Base-by-base conservation (phyloP, 768 basidiomycete species). In the Suillus occidentalis region DNA sequence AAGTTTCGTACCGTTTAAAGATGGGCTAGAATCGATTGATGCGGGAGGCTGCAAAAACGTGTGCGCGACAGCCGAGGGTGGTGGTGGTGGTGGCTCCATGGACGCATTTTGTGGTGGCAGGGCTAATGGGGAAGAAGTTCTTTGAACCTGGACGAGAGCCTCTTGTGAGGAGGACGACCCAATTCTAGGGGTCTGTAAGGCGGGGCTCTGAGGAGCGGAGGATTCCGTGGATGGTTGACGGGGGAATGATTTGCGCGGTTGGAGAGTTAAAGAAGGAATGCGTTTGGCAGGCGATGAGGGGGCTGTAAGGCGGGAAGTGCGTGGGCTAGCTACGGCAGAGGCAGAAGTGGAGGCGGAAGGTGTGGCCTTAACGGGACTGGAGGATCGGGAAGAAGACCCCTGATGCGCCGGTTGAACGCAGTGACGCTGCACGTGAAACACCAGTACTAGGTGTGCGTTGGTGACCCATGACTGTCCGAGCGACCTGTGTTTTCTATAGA, bases 221-320 rank as follows among this genome's bases (percentile, higher is more conserved):
- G 77, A 77, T 13, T 79, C 76, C 4, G 67, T 43, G 18, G 84
- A 80, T 13, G 83, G 71, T 39, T 78, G 81, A 18, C 83, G 84
- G 16, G 82, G 76, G 22, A 85, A 76, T 2, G 86, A 82, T 69
- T 79, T 84, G 55, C 84, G 83, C 28, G 84, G 76, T 65, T 84
- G 85, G 34, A 85, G 73, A 25, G 80, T 70, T 25, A 84, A 73
- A 4, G 83, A 72, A 1, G 84, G 75, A 9, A 77, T 79, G 45
- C 85, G 85, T 73, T 89, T 91, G 14, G 79, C 83, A 3, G 91
- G 89, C 7, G 90, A 89, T 14, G 75, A 75, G 2, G 78, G 72
- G 6, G 75, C 73, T 45, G 73, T 69, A n/a, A 74, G 74, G 62
- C 71, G 78, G 49, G 72, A 74, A 52, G 63, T 68, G 40, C 69